phyloP scores from a whole-genome alignment of 2,329 filamentous ascomycete species.

The Phialophora expanda region DNA sequence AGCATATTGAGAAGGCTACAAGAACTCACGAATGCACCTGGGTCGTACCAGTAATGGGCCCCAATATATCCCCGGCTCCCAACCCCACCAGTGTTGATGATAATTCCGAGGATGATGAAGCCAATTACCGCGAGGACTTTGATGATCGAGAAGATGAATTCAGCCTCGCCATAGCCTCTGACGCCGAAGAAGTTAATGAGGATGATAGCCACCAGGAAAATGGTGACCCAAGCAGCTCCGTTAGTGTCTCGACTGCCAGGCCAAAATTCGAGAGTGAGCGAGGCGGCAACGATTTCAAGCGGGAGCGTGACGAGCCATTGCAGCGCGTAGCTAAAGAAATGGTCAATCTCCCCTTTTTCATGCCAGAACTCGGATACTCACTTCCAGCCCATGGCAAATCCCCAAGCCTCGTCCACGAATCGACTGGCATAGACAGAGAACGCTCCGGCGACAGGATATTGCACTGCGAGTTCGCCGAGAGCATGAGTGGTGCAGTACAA shows the following conservation, averaged over 20 bases:
- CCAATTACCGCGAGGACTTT: slow-evolving; percentile 86
- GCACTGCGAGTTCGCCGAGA: slow-evolving; percentile 87
- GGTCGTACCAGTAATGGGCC: slow-evolving; percentile 73
- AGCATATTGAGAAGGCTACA: slow-evolving; percentile 39
- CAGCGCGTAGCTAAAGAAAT: slow-evolving; percentile 70
- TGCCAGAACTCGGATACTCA: slow-evolving; percentile 50
- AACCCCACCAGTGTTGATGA: slow-evolving; percentile 82
- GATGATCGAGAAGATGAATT: slow-evolving; percentile 84
- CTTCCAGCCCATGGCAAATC: slow-evolving; percentile 96
- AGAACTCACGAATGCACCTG: slow-evolving; percentile 65
- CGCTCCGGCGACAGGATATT: slow-evolving; percentile 87
- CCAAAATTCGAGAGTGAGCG: slow-evolving; percentile 85
- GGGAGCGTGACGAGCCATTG: slow-evolving; percentile 87
- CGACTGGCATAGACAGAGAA: slow-evolving; percentile 90
- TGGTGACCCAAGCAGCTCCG: slow-evolving; percentile 76
- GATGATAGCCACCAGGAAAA: slow-evolving; percentile 79
- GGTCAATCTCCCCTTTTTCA: slow-evolving; percentile 7
- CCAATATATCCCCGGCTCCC: slow-evolving; percentile 73
- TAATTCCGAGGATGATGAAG: slow-evolving; percentile 64
- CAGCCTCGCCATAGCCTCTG: slow-evolving; percentile 85
- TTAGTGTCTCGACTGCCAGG: slow-evolving; percentile 59
- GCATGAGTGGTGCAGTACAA: slow-evolving; percentile 90
- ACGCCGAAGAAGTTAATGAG: slow-evolving; percentile 87
- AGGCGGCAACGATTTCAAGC: slow-evolving; percentile 84
- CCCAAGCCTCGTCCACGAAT: slow-evolving; percentile 94